Evolutionary conservation across 2,329 filamentous ascomycete species (phyloP).

Genomic region (Diaporthe capsici): DNA sequence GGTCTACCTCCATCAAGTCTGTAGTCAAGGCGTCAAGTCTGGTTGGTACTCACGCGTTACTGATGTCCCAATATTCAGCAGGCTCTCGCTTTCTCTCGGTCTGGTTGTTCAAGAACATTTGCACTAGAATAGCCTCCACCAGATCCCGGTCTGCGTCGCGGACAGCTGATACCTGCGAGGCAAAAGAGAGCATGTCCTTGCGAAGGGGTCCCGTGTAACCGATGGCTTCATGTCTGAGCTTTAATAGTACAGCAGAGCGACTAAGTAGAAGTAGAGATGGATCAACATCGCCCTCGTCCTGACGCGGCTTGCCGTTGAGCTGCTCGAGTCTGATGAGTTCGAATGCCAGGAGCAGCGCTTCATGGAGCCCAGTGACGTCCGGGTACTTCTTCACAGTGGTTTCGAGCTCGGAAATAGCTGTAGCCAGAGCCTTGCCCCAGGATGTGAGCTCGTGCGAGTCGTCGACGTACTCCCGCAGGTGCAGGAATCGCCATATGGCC

Average conservation of each 20-base stretch:
- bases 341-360: slow-evolving; percentile 85
- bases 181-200: slow-evolving; percentile 88
- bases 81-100: slow-evolving; percentile 75
- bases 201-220: slow-evolving; percentile 96
- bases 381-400: slow-evolving; percentile 63
- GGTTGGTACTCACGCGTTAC: slow-evolving; percentile 74
- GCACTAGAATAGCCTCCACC: slow-evolving; percentile 84
- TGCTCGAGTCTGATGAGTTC: slow-evolving; percentile 87
- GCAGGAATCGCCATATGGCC: slow-evolving; percentile 88
- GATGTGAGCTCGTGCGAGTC: slow-evolving; percentile 82
- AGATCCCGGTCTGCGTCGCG: slow-evolving; percentile 85
- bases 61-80: slow-evolving; percentile 75
- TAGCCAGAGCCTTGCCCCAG: slow-evolving; percentile 86
- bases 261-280: slow-evolving; percentile 85
- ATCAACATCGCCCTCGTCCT: slow-evolving; percentile 80
- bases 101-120: slow-evolving; percentile 86
- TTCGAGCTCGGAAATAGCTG: slow-evolving; percentile 74
- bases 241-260: slow-evolving; percentile 85
- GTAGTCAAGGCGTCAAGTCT: background rate
- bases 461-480: slow-evolving; percentile 88
- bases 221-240: slow-evolving; percentile 84
- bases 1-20: background rate
- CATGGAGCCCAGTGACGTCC: slow-evolving; percentile 71
- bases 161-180: slow-evolving; percentile 84
- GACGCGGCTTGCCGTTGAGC: slow-evolving; percentile 77